Percentiles rank a stretch among this genome's conserved stretches.
These are phyloP conservation scores for Sutorius australiensis DNA, from an alignment of 768 basidiomycete genomes.

Conservation along the genomic window DNA sequence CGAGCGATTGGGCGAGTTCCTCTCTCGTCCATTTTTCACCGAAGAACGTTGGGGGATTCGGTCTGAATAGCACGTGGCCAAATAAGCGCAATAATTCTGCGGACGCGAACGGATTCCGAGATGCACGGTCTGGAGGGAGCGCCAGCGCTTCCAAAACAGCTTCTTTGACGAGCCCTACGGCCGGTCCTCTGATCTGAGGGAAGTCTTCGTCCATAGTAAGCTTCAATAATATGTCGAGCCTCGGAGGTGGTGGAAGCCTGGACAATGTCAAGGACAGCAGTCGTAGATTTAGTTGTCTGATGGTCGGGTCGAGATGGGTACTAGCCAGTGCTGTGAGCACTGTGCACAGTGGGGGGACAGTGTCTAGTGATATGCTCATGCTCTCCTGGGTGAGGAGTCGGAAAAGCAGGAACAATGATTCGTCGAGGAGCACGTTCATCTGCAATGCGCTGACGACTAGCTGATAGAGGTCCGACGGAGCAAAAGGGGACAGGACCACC, in stretches of 20 bases:
- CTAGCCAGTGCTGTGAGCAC: slow-evolving; percentile 56
- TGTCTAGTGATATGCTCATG: slow-evolving; percentile 38
- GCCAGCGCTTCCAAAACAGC: slow-evolving; percentile 52
- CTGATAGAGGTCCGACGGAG: slow-evolving; percentile 33
- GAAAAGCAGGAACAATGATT: slow-evolving; percentile 56
- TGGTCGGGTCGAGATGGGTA: slow-evolving; percentile 53
- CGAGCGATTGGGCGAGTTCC: slow-evolving; percentile 52
- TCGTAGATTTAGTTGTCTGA: slow-evolving; percentile 60
- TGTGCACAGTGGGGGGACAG: slow-evolving; percentile 45
- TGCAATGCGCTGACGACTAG: slow-evolving; percentile 50
- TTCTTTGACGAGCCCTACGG: slow-evolving; percentile 67
- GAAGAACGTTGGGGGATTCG: slow-evolving; percentile 54
- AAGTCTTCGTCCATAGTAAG: slow-evolving; percentile 47
- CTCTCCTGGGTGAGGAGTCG: slow-evolving; percentile 9
- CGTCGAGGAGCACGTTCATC: slow-evolving; percentile 52
- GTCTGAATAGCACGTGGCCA: slow-evolving; percentile 55
- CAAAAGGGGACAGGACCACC: slow-evolving; percentile 9
- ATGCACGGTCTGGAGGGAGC: slow-evolving; percentile 13
- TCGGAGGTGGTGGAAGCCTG: slow-evolving; percentile 42
- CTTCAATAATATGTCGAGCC: slow-evolving; percentile 53
- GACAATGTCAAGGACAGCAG: slow-evolving; percentile 52
- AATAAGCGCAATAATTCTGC: slow-evolving; percentile 53
- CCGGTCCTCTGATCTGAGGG: slow-evolving; percentile 67
- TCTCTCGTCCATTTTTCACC: slow-evolving; percentile 32
- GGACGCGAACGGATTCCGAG: slow-evolving; percentile 48